Evolutionary conservation across 208 protist species (phyloP).

Genomic region (Leishmania arabica): DNA sequence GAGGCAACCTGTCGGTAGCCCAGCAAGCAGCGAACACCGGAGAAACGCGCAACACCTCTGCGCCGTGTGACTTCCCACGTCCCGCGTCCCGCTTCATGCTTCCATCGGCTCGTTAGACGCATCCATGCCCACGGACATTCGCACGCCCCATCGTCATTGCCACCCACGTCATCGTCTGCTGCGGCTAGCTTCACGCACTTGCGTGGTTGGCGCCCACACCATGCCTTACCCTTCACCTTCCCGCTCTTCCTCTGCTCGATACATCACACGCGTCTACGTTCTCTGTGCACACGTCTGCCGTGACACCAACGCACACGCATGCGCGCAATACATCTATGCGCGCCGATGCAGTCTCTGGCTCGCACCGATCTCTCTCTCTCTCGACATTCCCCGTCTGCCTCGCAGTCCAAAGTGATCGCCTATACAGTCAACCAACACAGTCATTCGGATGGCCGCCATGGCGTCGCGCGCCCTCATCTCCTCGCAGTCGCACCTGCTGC

Average conservation of each 20-base stretch:
- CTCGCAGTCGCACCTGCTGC: conserved; percentile 25
- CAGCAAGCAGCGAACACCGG: background rate
- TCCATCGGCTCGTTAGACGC: background rate
- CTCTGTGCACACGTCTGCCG: background rate
- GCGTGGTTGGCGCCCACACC: too few relatives aligned
- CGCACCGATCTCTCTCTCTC: background rate
- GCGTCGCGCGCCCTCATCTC: background rate
- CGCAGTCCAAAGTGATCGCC: too few relatives aligned
- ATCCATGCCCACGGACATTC: background rate
- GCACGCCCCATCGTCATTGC: background rate
- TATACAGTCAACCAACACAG: background rate
- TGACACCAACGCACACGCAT: background rate
- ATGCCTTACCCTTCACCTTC: background rate
- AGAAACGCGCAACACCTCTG: background rate
- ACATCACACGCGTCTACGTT: background rate
- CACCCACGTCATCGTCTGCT: background rate
- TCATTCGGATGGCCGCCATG: background rate
- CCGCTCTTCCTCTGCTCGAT: background rate
- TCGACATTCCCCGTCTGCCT: background rate
- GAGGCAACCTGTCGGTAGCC: background rate
- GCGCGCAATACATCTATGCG: background rate
- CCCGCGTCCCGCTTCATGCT: too few relatives aligned
- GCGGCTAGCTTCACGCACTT: background rate
- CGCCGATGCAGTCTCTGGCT: background rate
- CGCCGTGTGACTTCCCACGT: background rate